A percentile compares a stretch with the other conserved stretches of the same genome.
Evolutionary conservation across 306 rosid species (phyloP).

Genomic region (Prunus mira): DNA sequence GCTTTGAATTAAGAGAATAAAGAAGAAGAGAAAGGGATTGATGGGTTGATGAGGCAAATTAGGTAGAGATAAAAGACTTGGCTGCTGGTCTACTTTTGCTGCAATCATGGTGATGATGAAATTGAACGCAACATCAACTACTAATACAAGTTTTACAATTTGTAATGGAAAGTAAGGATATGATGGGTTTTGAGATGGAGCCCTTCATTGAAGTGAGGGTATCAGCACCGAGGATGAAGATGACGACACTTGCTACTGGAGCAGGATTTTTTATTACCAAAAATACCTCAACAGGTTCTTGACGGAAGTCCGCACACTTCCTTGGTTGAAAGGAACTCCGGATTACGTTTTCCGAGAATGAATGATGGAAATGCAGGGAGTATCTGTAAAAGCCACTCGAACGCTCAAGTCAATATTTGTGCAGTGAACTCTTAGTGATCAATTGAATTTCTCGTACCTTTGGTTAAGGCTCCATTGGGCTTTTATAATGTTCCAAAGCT

Average conservation of each 20-base stretch:
- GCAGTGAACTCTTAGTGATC: no score
- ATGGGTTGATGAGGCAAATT: background rate
- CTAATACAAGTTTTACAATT: background rate
- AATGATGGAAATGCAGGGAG: no score
- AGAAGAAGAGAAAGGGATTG: background rate
- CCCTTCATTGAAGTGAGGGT: slow-evolving; percentile 6
- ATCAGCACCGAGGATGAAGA: slow-evolving; percentile 3
- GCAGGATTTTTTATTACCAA: no score
- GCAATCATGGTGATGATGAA: background rate
- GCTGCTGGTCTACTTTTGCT: background rate
- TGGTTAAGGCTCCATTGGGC: no score
- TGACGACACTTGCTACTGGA: background rate
- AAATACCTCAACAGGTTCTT: no score
- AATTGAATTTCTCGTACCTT: no score
- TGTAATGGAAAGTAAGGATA: background rate
- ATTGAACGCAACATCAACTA: background rate
- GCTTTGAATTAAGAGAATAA: background rate
- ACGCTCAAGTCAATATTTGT: no score
- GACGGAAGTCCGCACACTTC: no score
- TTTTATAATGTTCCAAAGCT: no score
- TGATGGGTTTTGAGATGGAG: background rate
- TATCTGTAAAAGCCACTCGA: no score
- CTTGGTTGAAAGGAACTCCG: no score
- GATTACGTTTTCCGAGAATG: no score
- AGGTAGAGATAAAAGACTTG: background rate